phyloP scores from a whole-genome alignment of 2,329 filamentous ascomycete species.

The Beauveria asiatica region DNA sequence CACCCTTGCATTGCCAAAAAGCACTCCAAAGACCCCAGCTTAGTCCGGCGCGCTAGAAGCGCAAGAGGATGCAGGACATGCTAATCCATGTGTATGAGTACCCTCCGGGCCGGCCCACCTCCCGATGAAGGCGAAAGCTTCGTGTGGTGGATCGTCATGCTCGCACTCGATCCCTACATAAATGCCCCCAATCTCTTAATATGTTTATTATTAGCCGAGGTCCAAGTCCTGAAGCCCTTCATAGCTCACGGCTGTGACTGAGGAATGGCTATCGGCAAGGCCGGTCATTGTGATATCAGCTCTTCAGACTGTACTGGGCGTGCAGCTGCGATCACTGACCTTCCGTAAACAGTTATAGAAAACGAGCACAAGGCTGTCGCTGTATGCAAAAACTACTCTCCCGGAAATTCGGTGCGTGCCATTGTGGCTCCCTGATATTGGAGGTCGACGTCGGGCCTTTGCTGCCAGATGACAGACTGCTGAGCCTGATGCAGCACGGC shows the following conservation, averaged over 20 bases:
- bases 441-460: background rate
- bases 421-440: background rate
- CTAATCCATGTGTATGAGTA: background rate
- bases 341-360: background rate
- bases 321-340: background rate
- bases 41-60: background rate
- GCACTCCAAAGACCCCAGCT: background rate
- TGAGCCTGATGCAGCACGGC: background rate
- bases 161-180: background rate
- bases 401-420: background rate
- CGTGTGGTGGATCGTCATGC: background rate
- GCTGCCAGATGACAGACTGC: background rate
- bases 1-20: background rate
- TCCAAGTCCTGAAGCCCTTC: background rate
- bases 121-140: background rate
- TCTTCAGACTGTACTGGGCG: background rate
- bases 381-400: background rate
- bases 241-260: background rate
- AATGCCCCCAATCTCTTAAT: background rate
- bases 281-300: background rate
- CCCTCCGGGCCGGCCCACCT: slow-evolving; percentile 2
- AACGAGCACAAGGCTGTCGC: background rate
- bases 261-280: background rate
- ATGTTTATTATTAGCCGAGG: background rate
- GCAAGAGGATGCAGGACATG: slow-evolving; percentile 1